These are phyloP conservation scores for Eucalyptus sideroxylon DNA, from an alignment of 345 rosid genomes.

Conservation along the genomic window DNA sequence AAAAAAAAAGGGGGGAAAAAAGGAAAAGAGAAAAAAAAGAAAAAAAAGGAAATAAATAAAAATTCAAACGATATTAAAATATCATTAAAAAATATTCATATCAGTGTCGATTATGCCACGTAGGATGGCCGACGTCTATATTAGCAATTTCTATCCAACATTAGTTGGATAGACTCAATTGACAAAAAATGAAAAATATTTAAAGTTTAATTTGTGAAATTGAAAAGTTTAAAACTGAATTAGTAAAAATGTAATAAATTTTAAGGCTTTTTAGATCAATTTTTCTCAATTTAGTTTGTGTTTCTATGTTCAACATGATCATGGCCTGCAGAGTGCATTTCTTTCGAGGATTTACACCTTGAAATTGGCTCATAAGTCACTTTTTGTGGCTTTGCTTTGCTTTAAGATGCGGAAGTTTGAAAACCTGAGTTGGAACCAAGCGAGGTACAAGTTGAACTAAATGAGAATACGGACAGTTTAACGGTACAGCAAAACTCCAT, in stretches of 20 bases:
- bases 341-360: not conserved
- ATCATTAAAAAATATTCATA: no score
- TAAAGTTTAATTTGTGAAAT: fast-evolving
- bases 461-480: not conserved
- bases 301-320: not conserved
- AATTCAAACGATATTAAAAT: no score
- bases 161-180: no score
- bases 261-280: no score
- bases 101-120: fast-evolving
- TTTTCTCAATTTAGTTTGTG: not conserved
- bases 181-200: no score
- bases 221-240: fast-evolving
- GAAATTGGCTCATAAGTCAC: not conserved
- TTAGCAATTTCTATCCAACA: fast-evolving
- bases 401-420: not conserved
- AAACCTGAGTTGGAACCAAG: not conserved
- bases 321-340: not conserved
- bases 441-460: not conserved
- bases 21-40: fast-evolving
- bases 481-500: not conserved
- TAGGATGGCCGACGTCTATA: fast-evolving
- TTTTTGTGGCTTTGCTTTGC: not conserved
- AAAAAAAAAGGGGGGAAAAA: fast-evolving
- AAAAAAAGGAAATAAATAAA: no score
- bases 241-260: fast-evolving